These are phyloP conservation scores for Linum trigynum DNA, from an alignment of 345 rosid species.

Conservation along the genomic window DNA sequence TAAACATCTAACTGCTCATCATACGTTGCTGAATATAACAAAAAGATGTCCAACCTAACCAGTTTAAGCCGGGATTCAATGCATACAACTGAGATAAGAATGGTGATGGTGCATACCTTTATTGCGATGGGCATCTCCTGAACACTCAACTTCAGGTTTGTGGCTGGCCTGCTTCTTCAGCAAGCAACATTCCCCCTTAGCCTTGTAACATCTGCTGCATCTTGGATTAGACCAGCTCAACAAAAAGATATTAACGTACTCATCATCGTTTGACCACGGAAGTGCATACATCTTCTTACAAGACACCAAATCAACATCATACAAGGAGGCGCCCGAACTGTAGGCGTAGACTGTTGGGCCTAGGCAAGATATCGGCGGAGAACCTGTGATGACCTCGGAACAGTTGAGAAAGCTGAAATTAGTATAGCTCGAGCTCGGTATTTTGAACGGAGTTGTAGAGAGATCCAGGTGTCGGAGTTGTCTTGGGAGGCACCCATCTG, in stretches of 20 bases:
- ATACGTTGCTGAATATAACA: no score
- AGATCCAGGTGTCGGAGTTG: background rate
- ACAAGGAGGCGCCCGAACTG: background rate
- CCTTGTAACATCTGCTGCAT: constrained; percentile 12
- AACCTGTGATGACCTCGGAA: background rate
- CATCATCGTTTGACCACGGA: background rate
- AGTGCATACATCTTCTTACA: constrained; percentile 15
- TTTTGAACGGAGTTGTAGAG: background rate
- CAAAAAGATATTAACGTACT: background rate
- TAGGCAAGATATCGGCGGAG: background rate
- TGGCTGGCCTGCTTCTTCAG: background rate
- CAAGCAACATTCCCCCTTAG: constrained; percentile 2
- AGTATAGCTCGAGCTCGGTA: background rate
- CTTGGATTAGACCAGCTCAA: constrained; percentile 15
- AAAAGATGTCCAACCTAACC: no score
- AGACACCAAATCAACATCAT: background rate
- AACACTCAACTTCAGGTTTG: constrained; percentile 4
- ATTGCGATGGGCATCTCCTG: constrained; percentile 1
- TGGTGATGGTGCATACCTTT: background rate
- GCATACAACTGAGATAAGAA: background rate
- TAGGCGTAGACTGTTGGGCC: background rate
- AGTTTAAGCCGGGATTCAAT: no score
- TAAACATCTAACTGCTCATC: no score
- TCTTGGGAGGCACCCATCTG: background rate
- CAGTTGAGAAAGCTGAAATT: constrained; percentile 4